Evolutionary conservation across 2,329 filamentous ascomycete species (phyloP).

Genomic region (Grosmannia penicillata): DNA sequence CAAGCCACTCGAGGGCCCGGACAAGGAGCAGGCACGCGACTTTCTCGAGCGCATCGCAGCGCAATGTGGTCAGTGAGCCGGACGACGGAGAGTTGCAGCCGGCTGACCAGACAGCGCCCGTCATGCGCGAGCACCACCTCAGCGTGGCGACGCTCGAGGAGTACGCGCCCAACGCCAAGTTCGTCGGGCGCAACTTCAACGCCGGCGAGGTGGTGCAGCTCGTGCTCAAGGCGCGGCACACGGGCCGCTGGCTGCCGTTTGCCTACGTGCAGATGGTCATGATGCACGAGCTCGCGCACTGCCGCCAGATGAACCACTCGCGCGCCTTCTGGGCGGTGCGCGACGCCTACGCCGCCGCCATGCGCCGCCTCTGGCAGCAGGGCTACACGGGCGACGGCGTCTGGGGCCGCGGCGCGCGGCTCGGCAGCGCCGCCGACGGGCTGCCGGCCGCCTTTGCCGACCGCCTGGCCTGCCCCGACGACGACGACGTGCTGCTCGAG

Average conservation of each 20-base stretch:
- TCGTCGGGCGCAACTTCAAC: slow-evolving; percentile 82
- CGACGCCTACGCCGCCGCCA: slow-evolving; percentile 55
- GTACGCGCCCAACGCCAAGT: slow-evolving; percentile 66
- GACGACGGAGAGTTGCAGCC: not conserved
- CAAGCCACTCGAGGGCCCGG: slow-evolving; percentile 54
- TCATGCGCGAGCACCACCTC: slow-evolving; percentile 53
- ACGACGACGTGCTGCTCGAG: slow-evolving; percentile 35
- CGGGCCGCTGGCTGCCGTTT: slow-evolving; percentile 63
- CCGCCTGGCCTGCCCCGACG: slow-evolving; percentile 25
- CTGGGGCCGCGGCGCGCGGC: slow-evolving; percentile 57
- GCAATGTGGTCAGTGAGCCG: slow-evolving; percentile 46
- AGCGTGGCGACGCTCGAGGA: slow-evolving; percentile 63
- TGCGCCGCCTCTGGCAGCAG: slow-evolving; percentile 54
- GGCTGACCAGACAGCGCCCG: slow-evolving; percentile 32
- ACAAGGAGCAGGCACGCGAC: slow-evolving; percentile 48
- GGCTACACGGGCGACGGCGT: slow-evolving; percentile 69
- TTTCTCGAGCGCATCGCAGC: slow-evolving; percentile 67
- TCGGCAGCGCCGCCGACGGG: slow-evolving; percentile 38
- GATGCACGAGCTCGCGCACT: slow-evolving; percentile 85
- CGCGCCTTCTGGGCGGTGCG: slow-evolving; percentile 67
- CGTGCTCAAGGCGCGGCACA: slow-evolving; percentile 53
- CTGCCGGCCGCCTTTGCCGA: slow-evolving; percentile 24
- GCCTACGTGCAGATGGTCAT: slow-evolving; percentile 85
- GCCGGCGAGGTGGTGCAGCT: slow-evolving; percentile 77
- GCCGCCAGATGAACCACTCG: slow-evolving; percentile 84